phyloP scores from a whole-genome alignment of 805 yeast species.

The Pichia exigua region DNA sequence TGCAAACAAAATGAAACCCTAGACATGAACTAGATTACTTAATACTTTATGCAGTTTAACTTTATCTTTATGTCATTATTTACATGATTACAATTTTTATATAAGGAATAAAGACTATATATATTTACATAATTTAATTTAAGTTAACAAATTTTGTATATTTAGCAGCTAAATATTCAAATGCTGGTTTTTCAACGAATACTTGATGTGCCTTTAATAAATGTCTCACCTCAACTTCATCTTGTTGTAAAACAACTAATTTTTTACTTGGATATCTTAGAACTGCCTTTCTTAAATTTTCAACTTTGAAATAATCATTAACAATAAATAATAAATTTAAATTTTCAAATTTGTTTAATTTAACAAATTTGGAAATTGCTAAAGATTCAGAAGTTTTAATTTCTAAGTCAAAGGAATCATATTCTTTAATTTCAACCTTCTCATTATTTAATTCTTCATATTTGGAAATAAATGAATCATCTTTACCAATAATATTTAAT shows the following conservation, averaged over 20 bases:
- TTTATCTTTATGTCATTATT: neutral
- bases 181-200: constrained; percentile 63
- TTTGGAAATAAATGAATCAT: constrained; percentile 13
- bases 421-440: constrained; percentile 11
- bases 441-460: constrained; percentile 3
- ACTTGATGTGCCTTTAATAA: constrained; percentile 71
- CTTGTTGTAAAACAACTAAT: constrained; percentile 62
- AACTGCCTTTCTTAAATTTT: constrained; percentile 55
- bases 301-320: constrained; percentile 33
- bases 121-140: neutral
- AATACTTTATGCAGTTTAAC: too few species aligned
- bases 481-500: constrained; percentile 60
- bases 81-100: neutral
- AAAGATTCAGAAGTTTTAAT: constrained; percentile 24
- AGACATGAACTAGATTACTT: too few species aligned
- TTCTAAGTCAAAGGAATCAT: constrained; percentile 25
- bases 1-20: neutral
- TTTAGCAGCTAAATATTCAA: constrained; percentile 47
- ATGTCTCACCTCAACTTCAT: constrained; percentile 77
- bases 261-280: constrained; percentile 39
- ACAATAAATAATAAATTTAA: constrained; percentile 64
- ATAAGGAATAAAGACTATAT: neutral
- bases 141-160: constrained; percentile 16
- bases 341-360: constrained; percentile 39
- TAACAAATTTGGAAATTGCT: constrained; percentile 31